Percentiles rank a stretch among this genome's conserved stretches.
These are phyloP conservation scores for Glarea lozoyensis DNA, from an alignment of 495 filamentous ascomycete genomes.

Conservation along the genomic window DNA sequence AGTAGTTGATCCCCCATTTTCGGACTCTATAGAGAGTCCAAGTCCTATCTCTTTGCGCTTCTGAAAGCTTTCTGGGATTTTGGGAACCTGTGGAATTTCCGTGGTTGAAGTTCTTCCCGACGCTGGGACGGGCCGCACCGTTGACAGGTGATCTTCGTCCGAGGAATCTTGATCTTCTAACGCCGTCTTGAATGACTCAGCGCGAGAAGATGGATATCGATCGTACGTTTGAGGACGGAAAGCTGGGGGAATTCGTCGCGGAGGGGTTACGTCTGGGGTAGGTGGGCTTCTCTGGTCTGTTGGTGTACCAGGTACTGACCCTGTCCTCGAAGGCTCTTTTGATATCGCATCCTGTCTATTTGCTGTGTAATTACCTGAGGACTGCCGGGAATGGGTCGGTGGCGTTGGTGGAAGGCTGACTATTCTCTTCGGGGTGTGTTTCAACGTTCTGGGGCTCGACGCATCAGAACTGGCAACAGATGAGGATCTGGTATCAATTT, in stretches of 20 bases:
- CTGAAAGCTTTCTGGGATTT: slow-evolving; percentile 23
- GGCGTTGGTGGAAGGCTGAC: slow-evolving; percentile 41
- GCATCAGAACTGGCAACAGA: slow-evolving; percentile 19
- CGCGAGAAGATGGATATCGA: slow-evolving; percentile 44
- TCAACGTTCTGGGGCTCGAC: slow-evolving; percentile 21
- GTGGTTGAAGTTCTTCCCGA: slow-evolving; percentile 34
- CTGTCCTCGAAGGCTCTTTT: slow-evolving; percentile 23
- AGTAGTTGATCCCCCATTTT: slow-evolving; percentile 21
- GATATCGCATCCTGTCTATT: slow-evolving; percentile 25
- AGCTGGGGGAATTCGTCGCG: slow-evolving; percentile 34
- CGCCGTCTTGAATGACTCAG: slow-evolving; percentile 69
- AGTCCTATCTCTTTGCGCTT: slow-evolving; percentile 34
- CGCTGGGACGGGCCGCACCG: slow-evolving; percentile 36
- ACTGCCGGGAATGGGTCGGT: slow-evolving; percentile 42
- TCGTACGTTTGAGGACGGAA: slow-evolving; percentile 30
- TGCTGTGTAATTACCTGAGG: slow-evolving; percentile 33
- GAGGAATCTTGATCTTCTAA: slow-evolving; percentile 51
- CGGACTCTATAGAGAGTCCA: slow-evolving; percentile 39
- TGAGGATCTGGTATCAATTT: slow-evolving; percentile 16
- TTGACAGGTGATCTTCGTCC: slow-evolving; percentile 44
- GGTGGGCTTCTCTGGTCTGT: slow-evolving; percentile 58
- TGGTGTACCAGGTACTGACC: slow-evolving; percentile 41
- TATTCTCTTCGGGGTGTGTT: slow-evolving; percentile 25
- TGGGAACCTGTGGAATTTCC: slow-evolving; percentile 27
- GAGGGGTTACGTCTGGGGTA: slow-evolving; percentile 66